Evolutionary conservation across 495 filamentous ascomycete species (phyloP).

Genomic region (Apiosordaria backusii): DNA sequence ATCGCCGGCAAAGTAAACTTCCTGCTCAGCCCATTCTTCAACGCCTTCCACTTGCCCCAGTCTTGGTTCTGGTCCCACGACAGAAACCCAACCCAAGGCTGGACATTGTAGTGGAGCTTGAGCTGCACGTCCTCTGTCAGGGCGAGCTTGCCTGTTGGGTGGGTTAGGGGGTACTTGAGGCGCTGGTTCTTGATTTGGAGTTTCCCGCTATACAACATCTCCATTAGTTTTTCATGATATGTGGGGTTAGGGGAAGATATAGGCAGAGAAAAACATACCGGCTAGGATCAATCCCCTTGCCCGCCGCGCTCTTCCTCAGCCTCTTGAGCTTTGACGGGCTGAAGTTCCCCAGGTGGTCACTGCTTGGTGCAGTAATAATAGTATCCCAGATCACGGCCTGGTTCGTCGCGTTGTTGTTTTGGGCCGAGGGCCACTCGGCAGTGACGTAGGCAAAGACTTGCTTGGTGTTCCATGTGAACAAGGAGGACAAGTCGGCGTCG

Average conservation of each 20-base stretch:
- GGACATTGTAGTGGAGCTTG: constrained; percentile 86
- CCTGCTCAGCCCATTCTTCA: constrained; percentile 60
- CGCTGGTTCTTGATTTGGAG: constrained; percentile 72
- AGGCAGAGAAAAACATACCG: constrained; percentile 32
- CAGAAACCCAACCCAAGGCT: constrained; percentile 91
- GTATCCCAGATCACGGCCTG: constrained; percentile 92
- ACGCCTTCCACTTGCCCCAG: constrained; percentile 58
- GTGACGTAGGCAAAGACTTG: constrained; percentile 94
- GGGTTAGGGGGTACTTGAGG: constrained; percentile 92
- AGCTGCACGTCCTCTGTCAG: constrained; percentile 68
- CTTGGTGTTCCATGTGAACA: constrained; percentile 99
- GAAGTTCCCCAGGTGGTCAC: constrained; percentile 54
- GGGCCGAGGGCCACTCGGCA: constrained; percentile 69
- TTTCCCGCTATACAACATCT: constrained; percentile 49
- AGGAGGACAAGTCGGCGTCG: constrained; percentile 74
- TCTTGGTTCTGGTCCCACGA: constrained; percentile 66
- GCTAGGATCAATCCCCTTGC: constrained; percentile 50
- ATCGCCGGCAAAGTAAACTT: constrained; percentile 70
- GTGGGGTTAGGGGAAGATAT: constrained; percentile 5
- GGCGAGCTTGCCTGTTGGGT: constrained; percentile 72
- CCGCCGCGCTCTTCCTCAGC: constrained; percentile 48
- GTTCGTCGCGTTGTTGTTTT: constrained; percentile 45
- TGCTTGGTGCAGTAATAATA: constrained; percentile 72
- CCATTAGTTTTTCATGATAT: not conserved
- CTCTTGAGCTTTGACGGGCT: constrained; percentile 50